Evolutionary conservation across 129 eudicot genomes (phyloP).

Genomic region (Lonicera japonica): DNA sequence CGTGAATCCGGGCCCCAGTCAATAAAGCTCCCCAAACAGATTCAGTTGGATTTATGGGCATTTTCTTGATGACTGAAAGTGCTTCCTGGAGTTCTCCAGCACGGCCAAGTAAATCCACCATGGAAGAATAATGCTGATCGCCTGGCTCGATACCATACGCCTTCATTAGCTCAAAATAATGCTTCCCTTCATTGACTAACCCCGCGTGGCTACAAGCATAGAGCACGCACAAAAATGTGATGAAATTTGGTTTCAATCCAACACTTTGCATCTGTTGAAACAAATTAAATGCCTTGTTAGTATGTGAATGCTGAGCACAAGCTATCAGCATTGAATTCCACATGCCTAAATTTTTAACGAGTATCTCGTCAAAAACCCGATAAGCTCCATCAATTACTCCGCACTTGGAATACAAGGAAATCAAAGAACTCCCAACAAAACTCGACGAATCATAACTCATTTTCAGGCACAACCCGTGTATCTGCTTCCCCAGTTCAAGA

Average conservation of each 20-base stretch:
- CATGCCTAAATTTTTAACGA: constrained; percentile 54
- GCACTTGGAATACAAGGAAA: constrained; percentile 84
- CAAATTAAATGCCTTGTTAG: constrained; percentile 45
- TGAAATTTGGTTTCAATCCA: constrained; percentile 69
- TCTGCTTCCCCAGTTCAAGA: constrained; percentile 66
- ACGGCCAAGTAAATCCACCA: constrained; percentile 81
- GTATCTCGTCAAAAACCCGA: constrained; percentile 51
- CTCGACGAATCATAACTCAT: constrained; percentile 49
- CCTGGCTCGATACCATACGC: constrained; percentile 55
- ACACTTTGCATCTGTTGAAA: constrained; percentile 38
- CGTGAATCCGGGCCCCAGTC: constrained; percentile 79
- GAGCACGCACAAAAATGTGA: constrained; percentile 64
- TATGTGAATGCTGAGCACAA: constrained; percentile 83
- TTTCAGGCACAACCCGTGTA: constrained; percentile 66
- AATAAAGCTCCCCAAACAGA: constrained; percentile 88
- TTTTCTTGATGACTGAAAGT: constrained; percentile 36
- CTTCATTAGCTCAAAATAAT: constrained; percentile 65
- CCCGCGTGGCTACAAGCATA: constrained; percentile 95
- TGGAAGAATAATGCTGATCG: constrained; percentile 71
- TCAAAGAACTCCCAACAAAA: constrained; percentile 77
- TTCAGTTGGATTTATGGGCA: constrained; percentile 79
- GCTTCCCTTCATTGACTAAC: constrained; percentile 60
- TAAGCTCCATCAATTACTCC: constrained; percentile 64
- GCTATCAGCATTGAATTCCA: constrained; percentile 90
- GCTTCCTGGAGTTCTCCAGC: constrained; percentile 86